Evolutionary conservation across 2,329 filamentous ascomycete genomes (phyloP).

Genomic region (Aspergillus alliaceus): DNA sequence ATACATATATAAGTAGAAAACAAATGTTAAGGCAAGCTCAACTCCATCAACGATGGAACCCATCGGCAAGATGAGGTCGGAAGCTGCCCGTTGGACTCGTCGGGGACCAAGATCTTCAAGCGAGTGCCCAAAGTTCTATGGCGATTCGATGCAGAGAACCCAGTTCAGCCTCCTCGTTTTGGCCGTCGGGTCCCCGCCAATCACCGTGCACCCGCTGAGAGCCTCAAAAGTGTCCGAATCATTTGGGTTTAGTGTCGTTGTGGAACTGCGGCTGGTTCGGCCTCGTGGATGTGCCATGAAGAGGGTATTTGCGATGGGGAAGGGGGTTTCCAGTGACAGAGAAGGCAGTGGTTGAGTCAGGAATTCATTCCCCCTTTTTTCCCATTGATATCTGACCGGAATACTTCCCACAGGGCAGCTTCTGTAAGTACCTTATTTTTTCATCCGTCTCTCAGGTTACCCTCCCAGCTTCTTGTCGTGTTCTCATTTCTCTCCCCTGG

Average conservation of each 20-base stretch:
- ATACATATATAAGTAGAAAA: not conserved
- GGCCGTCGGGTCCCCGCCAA: constrained; percentile 15
- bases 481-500: constrained; percentile 5
- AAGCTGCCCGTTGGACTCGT: no score
- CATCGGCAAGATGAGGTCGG: not conserved
- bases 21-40: not conserved
- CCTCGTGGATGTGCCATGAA: constrained; percentile 21
- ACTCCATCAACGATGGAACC: not conserved
- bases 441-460: not conserved
- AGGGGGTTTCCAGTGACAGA: no score
- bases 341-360: not conserved
- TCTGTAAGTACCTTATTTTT: constrained; percentile 4
- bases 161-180: constrained; percentile 24
- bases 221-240: constrained; percentile 18
- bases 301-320: not conserved
- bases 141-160: constrained; percentile 23
- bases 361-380: not conserved
- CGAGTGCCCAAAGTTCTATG: constrained; percentile 16
- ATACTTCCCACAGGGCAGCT: no score
- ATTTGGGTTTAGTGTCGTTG: constrained; percentile 15
- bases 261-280: constrained; percentile 11
- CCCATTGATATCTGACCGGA: no score
- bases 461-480: not conserved
- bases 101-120: not conserved
- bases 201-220: constrained; percentile 14